phyloP scores from a whole-genome alignment of 768 basidiomycete genomes.

The Boletus pseudopeckii region DNA sequence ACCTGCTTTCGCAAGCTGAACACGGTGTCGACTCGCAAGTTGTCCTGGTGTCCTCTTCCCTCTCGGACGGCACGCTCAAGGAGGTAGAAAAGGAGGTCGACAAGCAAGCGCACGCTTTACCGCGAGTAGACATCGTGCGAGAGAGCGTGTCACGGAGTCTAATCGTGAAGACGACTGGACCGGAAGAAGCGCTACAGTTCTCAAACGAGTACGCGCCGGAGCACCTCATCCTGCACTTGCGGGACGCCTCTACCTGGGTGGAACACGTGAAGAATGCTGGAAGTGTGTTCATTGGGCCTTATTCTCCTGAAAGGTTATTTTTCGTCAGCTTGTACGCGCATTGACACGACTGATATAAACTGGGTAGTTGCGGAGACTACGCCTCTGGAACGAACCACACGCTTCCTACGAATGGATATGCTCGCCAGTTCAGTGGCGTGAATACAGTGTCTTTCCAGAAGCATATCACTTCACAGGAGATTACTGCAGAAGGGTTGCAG shows the following conservation, averaged over 20 bases:
- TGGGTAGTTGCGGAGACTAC: constrained; percentile 89
- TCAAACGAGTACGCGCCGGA: constrained; percentile 99
- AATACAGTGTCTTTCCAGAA: constrained; percentile 98
- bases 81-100: constrained; percentile 85
- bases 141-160: constrained; percentile 88
- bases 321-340: not conserved
- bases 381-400: constrained; percentile 99
- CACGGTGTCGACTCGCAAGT: constrained; percentile 99
- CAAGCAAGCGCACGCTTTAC: constrained; percentile 77
- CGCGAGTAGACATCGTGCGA: constrained; percentile 86
- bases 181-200: constrained; percentile 80
- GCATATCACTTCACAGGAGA: constrained; percentile 95
- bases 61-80: constrained; percentile 58
- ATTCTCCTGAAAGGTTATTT: constrained; percentile 87
- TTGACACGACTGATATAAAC: constrained; percentile 7
- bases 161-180: constrained; percentile 67
- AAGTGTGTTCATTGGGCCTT: constrained; percentile 93
- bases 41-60: constrained; percentile 79
- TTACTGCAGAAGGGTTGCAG: constrained; percentile 73
- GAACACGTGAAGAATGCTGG: constrained; percentile 84
- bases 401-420: constrained; percentile 93
- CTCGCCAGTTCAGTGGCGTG: constrained; percentile 96
- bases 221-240: constrained; percentile 90
- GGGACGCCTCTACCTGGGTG: constrained; percentile 64
- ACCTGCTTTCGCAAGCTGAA: constrained; percentile 96